Conservation (phyloP, 2,329 filamentous ascomycete species). For the Pestalotiopsis sp. region DNA sequence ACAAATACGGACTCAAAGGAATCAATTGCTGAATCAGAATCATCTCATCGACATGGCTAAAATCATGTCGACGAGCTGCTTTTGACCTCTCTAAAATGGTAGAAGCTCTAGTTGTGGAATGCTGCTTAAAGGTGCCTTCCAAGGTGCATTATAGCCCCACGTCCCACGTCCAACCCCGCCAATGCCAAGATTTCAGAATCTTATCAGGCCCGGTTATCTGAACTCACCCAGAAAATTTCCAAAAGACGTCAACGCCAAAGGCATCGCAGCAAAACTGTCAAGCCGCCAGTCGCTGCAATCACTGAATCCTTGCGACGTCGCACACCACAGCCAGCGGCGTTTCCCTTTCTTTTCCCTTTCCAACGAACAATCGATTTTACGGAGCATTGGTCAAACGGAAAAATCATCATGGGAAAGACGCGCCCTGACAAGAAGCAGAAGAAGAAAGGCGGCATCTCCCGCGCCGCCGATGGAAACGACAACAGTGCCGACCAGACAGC, state of each 20-base stretch:
- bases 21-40: too few relatives aligned
- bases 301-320: not conserved
- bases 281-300: not conserved
- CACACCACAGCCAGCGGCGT: not conserved
- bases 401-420: conserved; percentile 28
- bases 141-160: not conserved
- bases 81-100: too few relatives aligned
- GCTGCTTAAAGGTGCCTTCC: not conserved
- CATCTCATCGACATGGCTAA: too few relatives aligned
- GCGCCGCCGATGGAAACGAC: conserved; percentile 17
- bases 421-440: conserved; percentile 33
- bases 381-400: not conserved
- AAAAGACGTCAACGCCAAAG: conserved; percentile 1
- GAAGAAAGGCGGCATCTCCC: conserved; percentile 25
- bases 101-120: not conserved
- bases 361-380: not conserved
- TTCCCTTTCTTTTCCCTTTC: too few relatives aligned
- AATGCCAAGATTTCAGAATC: conserved; percentile 8
- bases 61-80: too few relatives aligned
- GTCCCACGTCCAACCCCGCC: conserved; percentile 1
- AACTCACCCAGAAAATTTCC: conserved; percentile 1
- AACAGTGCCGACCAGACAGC: conserved; percentile 13
- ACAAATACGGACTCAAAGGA: not conserved
- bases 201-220: conserved; percentile 5
- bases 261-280: not conserved